Percentiles rank a stretch among this genome's conserved stretches.
Conservation (phyloP, 768 basidiomycete species). For the Suillus americanus region DNA sequence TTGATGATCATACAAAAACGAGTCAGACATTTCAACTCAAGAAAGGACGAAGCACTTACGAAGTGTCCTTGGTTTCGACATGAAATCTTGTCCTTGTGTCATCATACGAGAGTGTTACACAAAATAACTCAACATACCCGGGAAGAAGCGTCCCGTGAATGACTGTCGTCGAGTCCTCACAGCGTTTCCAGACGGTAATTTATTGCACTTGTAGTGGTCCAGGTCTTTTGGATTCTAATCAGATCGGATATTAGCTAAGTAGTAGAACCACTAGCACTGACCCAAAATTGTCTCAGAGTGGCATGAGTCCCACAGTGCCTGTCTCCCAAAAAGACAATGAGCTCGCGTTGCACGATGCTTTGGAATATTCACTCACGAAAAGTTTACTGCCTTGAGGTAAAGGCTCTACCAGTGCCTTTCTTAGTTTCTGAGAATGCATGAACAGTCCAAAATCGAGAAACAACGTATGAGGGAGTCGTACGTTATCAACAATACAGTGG, state of each 20-base stretch:
- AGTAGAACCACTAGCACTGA: neutral
- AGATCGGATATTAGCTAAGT: neutral
- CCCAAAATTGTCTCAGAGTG: constrained; percentile 32
- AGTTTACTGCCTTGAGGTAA: constrained; percentile 27
- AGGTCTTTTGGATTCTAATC: constrained; percentile 18
- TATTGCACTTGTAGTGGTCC: constrained; percentile 26
- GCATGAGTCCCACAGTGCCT: constrained; percentile 31
- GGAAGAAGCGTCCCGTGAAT: neutral
- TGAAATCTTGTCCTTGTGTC: neutral
- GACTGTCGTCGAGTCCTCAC: neutral
- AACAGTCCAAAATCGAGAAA: constrained; percentile 12
- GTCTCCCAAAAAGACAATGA: neutral
- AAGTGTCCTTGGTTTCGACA: neutral
- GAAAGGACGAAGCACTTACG: neutral
- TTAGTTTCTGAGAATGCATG: constrained; percentile 17
- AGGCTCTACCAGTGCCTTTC: constrained; percentile 21
- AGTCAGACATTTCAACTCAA: neutral
- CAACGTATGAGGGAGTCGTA: constrained; percentile 18
- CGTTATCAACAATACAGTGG: constrained; percentile 24
- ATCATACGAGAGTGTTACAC: neutral
- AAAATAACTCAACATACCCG: neutral
- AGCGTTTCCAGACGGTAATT: constrained; percentile 6
- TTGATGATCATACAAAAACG: neutral
- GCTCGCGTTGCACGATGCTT: neutral
- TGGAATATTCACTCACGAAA: constrained; percentile 21